phyloP scores from a whole-genome alignment of 164 flowering plant species.

The Amborella trichopoda region DNA sequence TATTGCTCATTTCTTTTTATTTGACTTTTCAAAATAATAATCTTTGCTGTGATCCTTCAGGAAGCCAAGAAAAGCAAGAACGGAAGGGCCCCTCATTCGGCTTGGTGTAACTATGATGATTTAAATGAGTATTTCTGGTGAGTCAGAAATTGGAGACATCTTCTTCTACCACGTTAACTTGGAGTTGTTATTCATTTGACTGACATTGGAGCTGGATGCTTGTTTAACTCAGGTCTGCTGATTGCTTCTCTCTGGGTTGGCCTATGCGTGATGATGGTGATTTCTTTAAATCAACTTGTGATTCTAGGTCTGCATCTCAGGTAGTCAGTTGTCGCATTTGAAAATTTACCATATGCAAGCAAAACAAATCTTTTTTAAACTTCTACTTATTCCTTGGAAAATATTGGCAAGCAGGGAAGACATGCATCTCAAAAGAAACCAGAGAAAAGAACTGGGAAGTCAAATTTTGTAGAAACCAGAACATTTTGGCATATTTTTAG shows the following conservation, averaged over 20 bases:
- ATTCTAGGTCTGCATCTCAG: constrained; percentile 18
- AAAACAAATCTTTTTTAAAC: not conserved
- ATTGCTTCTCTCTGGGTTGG: constrained; percentile 96
- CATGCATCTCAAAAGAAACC: constrained; percentile 23
- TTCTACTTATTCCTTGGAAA: not conserved
- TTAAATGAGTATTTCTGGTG: constrained; percentile 97
- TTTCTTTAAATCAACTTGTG: constrained; percentile 77
- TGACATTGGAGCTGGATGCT: not conserved
- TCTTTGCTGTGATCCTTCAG: constrained; percentile 31
- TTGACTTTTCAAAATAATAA: not conserved
- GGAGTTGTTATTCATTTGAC: not conserved
- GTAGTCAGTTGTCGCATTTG: constrained; percentile 13
- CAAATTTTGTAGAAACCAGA: constrained; percentile 78
- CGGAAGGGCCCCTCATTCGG: constrained; percentile 75
- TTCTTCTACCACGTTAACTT: not conserved
- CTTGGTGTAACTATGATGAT: constrained; percentile 98
- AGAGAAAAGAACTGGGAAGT: constrained; percentile 58
- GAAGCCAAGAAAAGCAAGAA: constrained; percentile 59
- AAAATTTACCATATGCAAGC: not conserved
- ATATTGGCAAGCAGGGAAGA: constrained; percentile 35
- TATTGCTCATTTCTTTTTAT: not conserved
- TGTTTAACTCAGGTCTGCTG: constrained; percentile 46
- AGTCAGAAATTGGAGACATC: constrained; percentile 10
- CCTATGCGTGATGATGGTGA: constrained; percentile 98
- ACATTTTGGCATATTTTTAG: constrained; percentile 90